These are phyloP conservation scores for Alternaria solani DNA, from an alignment of 2,329 filamentous ascomycete species.

Conservation along the genomic window DNA sequence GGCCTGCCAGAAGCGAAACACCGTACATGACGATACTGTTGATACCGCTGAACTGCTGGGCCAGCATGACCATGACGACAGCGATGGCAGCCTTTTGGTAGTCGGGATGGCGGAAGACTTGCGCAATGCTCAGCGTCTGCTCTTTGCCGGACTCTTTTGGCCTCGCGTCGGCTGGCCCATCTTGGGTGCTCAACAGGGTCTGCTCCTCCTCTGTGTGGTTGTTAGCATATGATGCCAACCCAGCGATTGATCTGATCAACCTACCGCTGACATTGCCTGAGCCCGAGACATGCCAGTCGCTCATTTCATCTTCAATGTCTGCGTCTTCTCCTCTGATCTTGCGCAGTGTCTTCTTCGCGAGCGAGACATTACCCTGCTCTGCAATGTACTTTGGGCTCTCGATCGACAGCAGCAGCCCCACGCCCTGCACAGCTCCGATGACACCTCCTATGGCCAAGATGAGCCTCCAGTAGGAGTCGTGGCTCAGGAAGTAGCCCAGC, in stretches of 20 bases:
- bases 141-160: conserved; percentile 41
- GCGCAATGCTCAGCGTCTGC: conserved; percentile 54
- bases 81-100: conserved; percentile 85
- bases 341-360: conserved; percentile 74
- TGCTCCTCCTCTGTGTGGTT: conserved; percentile 68
- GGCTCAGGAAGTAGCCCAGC: conserved; percentile 86
- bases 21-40: conserved; percentile 99
- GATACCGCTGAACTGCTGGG: conserved; percentile 89
- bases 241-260: background rate
- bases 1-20: conserved; percentile 81
- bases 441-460: conserved; percentile 78
- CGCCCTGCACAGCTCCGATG: conserved; percentile 71
- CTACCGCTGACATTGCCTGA: conserved; percentile 40
- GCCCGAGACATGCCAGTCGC: conserved; percentile 54
- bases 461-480: conserved; percentile 80
- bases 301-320: conserved; percentile 77
- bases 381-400: conserved; percentile 92
- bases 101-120: conserved; percentile 70
- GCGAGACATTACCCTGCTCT: conserved; percentile 65
- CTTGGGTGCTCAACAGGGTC: conserved; percentile 65
- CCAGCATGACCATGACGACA: conserved; percentile 90
- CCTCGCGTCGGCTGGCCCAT: conserved; percentile 33
- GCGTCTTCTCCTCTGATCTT: conserved; percentile 74
- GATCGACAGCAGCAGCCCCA: conserved; percentile 74
- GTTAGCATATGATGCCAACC: conserved; percentile 21